A percentile compares a stretch with the other conserved stretches of the same genome.
These are phyloP conservation scores for Aspergillus funiculosus DNA, from an alignment of 495 filamentous ascomycete species.

Conservation along the genomic window DNA sequence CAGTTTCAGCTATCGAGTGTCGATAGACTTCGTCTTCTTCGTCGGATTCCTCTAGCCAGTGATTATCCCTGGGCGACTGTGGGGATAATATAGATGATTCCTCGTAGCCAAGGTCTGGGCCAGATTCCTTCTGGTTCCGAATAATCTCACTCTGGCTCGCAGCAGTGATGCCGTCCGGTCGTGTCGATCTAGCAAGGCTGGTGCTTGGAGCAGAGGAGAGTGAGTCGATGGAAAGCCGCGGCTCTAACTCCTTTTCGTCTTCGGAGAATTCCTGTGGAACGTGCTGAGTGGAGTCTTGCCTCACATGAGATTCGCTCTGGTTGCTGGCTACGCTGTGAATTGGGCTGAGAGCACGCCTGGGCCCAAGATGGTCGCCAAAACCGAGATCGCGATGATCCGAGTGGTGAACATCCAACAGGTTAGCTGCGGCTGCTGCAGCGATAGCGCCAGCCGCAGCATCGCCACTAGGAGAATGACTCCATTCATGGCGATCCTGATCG, in stretches of 20 bases:
- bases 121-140: slow-evolving; percentile 32
- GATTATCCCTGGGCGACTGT: slow-evolving; percentile 26
- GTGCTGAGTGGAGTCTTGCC: slow-evolving; percentile 14
- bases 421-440: slow-evolving; percentile 43
- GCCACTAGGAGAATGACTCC: slow-evolving; percentile 39
- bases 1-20: slow-evolving; percentile 43
- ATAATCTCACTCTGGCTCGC: slow-evolving; percentile 43
- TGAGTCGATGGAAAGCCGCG: slow-evolving; percentile 46
- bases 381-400: slow-evolving; percentile 37
- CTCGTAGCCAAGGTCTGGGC: slow-evolving; percentile 39
- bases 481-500: slow-evolving; percentile 43
- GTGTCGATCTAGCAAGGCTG: slow-evolving; percentile 46
- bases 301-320: slow-evolving; percentile 35
- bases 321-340: slow-evolving; percentile 85
- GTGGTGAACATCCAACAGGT: slow-evolving; percentile 38
- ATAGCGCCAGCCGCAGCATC: slow-evolving; percentile 45
- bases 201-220: slow-evolving; percentile 51
- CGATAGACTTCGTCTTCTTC: slow-evolving; percentile 49
- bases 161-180: slow-evolving; percentile 47
- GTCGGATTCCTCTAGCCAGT: slow-evolving; percentile 51
- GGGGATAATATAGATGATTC: slow-evolving; percentile 26
- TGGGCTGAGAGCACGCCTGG: slow-evolving; percentile 67
- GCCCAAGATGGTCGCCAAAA: slow-evolving; percentile 47
- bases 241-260: slow-evolving; percentile 31
- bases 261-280: slow-evolving; percentile 17